Base-by-base conservation (phyloP, 345 rosid species). In the Eucalyptus cloeziana region DNA sequence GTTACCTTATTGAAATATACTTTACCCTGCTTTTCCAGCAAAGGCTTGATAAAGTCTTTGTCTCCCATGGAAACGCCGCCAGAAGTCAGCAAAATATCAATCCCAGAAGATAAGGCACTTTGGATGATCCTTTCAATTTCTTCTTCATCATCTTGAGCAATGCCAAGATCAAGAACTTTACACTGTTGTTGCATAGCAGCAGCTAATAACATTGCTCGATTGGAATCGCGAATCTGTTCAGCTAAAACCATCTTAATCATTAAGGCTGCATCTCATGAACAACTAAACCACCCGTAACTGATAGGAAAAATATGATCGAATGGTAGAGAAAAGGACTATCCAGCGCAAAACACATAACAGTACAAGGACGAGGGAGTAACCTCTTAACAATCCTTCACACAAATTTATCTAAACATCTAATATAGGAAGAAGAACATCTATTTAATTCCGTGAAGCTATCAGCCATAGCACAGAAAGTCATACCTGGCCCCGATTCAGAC, bases 41-140 rank as follows among this genome's bases (percentile, higher is more conserved):
- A 88, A 90, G 99, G 99, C 94, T 95, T 96, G 91, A 97, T 93
- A 88, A 97, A 97, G 91, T 97, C 99, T 91, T 90, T 96, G 95
- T 98, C 99, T 87, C 99, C 99, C 99, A 98, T 98, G 88, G 99
- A 98, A 92, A 98, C 98, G 90, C 99, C 99, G 12, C 99, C 99
- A 87, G 99, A 98, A 89, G 97, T 97, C 87, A 98, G 88, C 89
- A 98, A 94, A 90, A 98, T 95, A 94, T 96, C 93, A 64, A 95
- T 94, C 56, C 96, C 97, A 87, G 96, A 90, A 88, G 95, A 92
- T 89, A 94, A 87, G 56, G 96, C 97, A 89, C 91, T 89, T 89
- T 96, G 94, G 89, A 98, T 89, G 81, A 93, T 91, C 91, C 90
- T 94, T 91, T 96, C 95, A 90, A 95, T 95, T 87, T 96, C 95